Evolutionary conservation across 176 grass and related monocot genomes (phyloP), one percentile per base, ranked within the genome.

Genomic region (maize (Zea mays)): DNA sequence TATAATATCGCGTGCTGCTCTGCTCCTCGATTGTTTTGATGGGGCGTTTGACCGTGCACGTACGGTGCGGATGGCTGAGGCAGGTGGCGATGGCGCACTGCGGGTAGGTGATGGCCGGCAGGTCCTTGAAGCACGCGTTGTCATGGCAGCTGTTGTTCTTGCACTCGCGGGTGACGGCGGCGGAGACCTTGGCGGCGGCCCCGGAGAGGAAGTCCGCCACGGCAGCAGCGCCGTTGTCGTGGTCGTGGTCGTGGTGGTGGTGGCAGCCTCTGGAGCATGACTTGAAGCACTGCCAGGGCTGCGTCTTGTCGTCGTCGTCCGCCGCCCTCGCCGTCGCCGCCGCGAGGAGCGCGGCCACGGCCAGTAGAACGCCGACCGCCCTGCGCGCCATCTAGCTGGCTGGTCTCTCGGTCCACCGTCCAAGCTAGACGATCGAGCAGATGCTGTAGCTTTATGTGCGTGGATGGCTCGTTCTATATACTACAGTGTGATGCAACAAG

Each of bases 231-330:
- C 2, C 17, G 54, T 57, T 20, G 54, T 8, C 7, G 52, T 19
- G 16, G 52, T 49, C 5, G 48, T n/a, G n/a, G n/a, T n/a, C n/a
- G n/a, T 57, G 17, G 54, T 57, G 54, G 54, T 57, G 54, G 54
- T 20, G n/a, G 54, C 54, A 57, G 4, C 1, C n/a, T 17, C 8
- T 57, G 54, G 17, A 17, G 54, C 54, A 57, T 15, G 55, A 56
- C 16, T 16, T 80, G 78, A 76, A 86, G 72, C 72, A 86, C 72
- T 5, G 51, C 72, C 71, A 63, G n/a, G 16, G 52, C 6, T 57
- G 2, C 52, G 15, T 7, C 1, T 55, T 55, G 34, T 27, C 4
- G 14, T 78, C 62, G 38, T 42, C 76, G 27, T 40, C 55, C 55
- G 58, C 84, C 35, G 77, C 84, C 8, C 15, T 16, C 15, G 16